Evolutionary conservation across 345 rosid genomes (phyloP), one percentile per base, ranked within the genome.

Genomic region (Citrus glauca): DNA sequence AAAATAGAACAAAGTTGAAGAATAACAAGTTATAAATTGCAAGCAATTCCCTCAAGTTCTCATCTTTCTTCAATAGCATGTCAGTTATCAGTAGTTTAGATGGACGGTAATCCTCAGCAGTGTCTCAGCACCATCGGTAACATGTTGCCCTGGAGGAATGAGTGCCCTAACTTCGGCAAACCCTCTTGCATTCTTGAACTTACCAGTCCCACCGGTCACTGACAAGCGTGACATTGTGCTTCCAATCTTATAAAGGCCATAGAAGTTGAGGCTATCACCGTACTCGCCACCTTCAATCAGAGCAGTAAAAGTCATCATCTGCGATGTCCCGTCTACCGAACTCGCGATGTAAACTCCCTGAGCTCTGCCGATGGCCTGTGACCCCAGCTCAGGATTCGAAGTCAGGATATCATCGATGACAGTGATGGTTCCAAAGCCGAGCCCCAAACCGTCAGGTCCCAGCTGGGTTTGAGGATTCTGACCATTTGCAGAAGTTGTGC

Each of bases 301-400:
- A 28, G 89, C 88, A 13, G 92, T 83, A 77, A 89, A 89, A 14
- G 88, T 79, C 88, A 87, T 87, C 92, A 86, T 89, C 79, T 89
- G 90, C 61, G 82, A 80, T 33, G 78, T 78, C 59, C 90, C 90
- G 24, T 86, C 88, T 7, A 79, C 83, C 2, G 89, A 89, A 70
- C 87, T 87, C 2, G 89, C 88, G 65, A 86, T 84, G 7, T 87
- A 86, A 22, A 86, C 83, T 20, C 90, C 90, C 68, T 87, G 89
- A 55, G 89, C 90, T 74, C 83, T 87, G 27, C 89, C 92, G 4
- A 89, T 62, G 19, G 79, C 70, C 69, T 83, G 89, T 3, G 88
- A 80, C 28, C 88, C 92, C 68, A 86, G 53, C 32, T 86, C 85
- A 4, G 90, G 88, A 77, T 85, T 84, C 42, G 82, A 38, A 22